A percentile compares a stretch with the other conserved stretches of the same genome.
phyloP scores from a whole-genome alignment of 805 yeast genomes.

The Lachancea waltii region DNA sequence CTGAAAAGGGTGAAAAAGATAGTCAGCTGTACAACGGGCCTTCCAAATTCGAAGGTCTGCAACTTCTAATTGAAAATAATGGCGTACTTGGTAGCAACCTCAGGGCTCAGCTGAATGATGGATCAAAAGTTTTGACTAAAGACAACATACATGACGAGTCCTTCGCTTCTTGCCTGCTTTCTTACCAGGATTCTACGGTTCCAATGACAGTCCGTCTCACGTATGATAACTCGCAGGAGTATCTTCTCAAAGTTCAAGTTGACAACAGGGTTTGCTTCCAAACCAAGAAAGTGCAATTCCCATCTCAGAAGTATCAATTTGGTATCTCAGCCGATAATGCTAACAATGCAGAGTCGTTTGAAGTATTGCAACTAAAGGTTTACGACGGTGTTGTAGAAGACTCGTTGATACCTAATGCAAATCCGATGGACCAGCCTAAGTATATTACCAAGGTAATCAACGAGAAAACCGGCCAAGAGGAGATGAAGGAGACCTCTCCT shows the following conservation, averaged over 20 bases:
- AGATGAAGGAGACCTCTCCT: constrained; percentile 26
- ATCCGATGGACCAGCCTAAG: constrained; percentile 39
- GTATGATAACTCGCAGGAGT: constrained; percentile 39
- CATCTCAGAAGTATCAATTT: constrained; percentile 36
- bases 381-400: constrained; percentile 50
- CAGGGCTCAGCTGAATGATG: constrained; percentile 57
- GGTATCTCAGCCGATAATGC: constrained; percentile 50
- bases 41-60: constrained; percentile 53
- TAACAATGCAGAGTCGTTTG: constrained; percentile 49
- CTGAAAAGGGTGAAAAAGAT: constrained; percentile 26
- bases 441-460: constrained; percentile 38
- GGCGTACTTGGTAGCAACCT: constrained; percentile 44
- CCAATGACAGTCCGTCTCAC: constrained; percentile 65
- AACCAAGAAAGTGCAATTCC: constrained; percentile 48
- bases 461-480: constrained; percentile 31
- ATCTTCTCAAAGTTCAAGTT: constrained; percentile 55
- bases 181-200: constrained; percentile 60
- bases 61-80: constrained; percentile 49
- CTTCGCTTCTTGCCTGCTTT: constrained; percentile 51
- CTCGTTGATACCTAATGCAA: constrained; percentile 52
- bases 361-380: constrained; percentile 51
- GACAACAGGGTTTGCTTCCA: constrained; percentile 68
- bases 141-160: constrained; percentile 30
- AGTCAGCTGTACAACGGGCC: constrained; percentile 50
- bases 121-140: constrained; percentile 33